Percentiles rank a stretch among this genome's conserved stretches.
Conservation (phyloP, 305 asterid species). For the Fraxinus platypoda region DNA sequence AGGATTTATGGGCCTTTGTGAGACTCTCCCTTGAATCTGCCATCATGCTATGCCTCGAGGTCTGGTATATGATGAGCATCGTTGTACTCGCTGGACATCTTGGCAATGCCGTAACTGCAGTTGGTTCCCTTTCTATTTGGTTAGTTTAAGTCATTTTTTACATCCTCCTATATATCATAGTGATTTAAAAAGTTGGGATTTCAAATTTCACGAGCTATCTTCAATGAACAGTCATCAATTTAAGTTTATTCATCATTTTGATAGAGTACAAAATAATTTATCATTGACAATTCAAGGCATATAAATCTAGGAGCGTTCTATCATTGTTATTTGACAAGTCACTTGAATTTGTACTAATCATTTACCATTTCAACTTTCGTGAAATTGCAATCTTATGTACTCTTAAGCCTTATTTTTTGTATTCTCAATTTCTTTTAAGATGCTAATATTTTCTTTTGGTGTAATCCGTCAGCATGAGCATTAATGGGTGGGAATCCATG, state of each 20-base stretch:
- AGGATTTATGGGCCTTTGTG: conserved; percentile 71
- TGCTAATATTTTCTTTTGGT: background rate
- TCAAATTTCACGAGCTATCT: background rate
- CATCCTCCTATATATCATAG: background rate
- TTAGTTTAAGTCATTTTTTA: conserved; percentile 26
- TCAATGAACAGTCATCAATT: background rate
- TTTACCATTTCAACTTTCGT: background rate
- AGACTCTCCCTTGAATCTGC: conserved; percentile 81
- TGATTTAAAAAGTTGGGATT: background rate
- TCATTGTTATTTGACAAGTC: background rate
- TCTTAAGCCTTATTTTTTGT: background rate
- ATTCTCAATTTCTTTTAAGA: background rate
- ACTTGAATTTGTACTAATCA: background rate
- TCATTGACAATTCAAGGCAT: background rate
- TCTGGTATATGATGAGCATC: conserved; percentile 89
- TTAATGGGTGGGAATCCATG: conserved; percentile 74
- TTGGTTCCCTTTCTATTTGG: conserved; percentile 83
- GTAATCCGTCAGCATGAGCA: conserved; percentile 49
- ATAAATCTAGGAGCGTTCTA: background rate
- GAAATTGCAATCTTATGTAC: background rate
- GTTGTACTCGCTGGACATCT: conserved; percentile 75
- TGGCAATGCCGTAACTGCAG: conserved; percentile 55
- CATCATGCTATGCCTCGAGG: conserved; percentile 71
- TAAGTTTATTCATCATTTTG: background rate
- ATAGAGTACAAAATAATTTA: background rate